A percentile compares a stretch with the other conserved stretches of the same genome.
These are phyloP conservation scores for Chamaenerion angustifolium DNA, from an alignment of 345 rosid species.

Conservation along the genomic window DNA sequence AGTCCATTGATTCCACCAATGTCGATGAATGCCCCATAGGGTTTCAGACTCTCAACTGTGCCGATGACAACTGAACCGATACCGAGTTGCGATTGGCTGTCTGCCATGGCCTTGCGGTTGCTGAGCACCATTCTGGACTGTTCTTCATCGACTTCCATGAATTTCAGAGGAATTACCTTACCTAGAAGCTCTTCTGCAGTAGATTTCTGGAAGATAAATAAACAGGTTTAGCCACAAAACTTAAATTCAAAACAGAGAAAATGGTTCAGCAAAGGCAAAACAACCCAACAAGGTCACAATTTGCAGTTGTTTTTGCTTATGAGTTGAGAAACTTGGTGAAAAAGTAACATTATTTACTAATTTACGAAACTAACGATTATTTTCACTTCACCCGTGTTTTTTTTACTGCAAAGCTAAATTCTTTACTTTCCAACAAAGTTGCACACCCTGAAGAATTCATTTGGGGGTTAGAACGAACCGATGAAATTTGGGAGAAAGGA, in stretches of 20 bases:
- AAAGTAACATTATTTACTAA: too few relatives aligned
- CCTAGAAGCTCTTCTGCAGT: constrained; percentile 79
- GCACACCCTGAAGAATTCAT: background rate
- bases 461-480: constrained; percentile 25
- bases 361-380: too few relatives aligned
- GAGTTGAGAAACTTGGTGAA: too few relatives aligned
- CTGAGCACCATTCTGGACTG: constrained; percentile 84
- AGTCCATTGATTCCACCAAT: constrained; percentile 96
- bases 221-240: background rate
- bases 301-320: too few relatives aligned
- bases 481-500: constrained; percentile 86
- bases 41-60: constrained; percentile 88
- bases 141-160: constrained; percentile 96
- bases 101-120: constrained; percentile 97
- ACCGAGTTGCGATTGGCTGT: constrained; percentile 90
- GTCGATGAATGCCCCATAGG: constrained; percentile 93
- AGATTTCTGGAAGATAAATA: constrained; percentile 39
- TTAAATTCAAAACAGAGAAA: too few relatives aligned
- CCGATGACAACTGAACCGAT: constrained; percentile 89
- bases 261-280: background rate
- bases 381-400: too few relatives aligned
- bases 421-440: background rate
- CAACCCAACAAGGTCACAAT: background rate
- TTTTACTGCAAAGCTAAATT: too few relatives aligned
- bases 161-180: constrained; percentile 72